These are phyloP conservation scores for Stereum hirsutum DNA, from an alignment of 1,284 basidiomycete species.

Conservation along the genomic window DNA sequence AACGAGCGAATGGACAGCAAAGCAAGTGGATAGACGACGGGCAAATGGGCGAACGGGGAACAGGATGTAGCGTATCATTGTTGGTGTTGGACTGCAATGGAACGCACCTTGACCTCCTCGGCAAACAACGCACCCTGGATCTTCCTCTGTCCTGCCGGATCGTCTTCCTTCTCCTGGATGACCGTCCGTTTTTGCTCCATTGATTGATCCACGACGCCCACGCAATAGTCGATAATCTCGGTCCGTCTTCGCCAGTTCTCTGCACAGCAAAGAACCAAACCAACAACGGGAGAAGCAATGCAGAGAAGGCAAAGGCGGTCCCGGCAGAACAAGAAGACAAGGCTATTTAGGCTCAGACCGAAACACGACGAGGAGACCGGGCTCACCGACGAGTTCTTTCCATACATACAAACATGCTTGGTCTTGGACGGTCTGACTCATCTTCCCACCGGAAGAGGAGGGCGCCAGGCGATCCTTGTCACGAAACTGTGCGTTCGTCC, in stretches of 20 bases:
- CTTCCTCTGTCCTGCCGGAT: slow-evolving; percentile 36
- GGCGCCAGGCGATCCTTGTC: slow-evolving; percentile 54
- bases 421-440: slow-evolving; percentile 51
- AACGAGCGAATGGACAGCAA: too few species aligned
- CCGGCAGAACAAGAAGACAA: neutral
- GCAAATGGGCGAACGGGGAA: neutral
- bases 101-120: slow-evolving; percentile 69
- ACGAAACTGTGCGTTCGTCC: slow-evolving; percentile 71
- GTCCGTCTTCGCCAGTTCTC: slow-evolving; percentile 80
- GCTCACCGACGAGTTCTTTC: slow-evolving; percentile 71
- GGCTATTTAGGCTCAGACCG: neutral
- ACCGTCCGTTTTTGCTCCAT: slow-evolving; percentile 47
- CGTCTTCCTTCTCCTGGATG: slow-evolving; percentile 32
- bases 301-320: neutral
- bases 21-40: too few species aligned
- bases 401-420: slow-evolving; percentile 76
- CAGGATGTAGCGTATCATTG: slow-evolving; percentile 7
- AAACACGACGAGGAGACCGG: slow-evolving; percentile 19
- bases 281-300: neutral
- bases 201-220: slow-evolving; percentile 59
- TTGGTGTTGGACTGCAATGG: slow-evolving; percentile 4
- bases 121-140: slow-evolving; percentile 51
- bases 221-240: slow-evolving; percentile 75
- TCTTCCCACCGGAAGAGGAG: slow-evolving; percentile 29
- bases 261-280: slow-evolving; percentile 18